Evolutionary conservation across 305 asterid species (phyloP).

Genomic region (Solanum aculeatissimum): DNA sequence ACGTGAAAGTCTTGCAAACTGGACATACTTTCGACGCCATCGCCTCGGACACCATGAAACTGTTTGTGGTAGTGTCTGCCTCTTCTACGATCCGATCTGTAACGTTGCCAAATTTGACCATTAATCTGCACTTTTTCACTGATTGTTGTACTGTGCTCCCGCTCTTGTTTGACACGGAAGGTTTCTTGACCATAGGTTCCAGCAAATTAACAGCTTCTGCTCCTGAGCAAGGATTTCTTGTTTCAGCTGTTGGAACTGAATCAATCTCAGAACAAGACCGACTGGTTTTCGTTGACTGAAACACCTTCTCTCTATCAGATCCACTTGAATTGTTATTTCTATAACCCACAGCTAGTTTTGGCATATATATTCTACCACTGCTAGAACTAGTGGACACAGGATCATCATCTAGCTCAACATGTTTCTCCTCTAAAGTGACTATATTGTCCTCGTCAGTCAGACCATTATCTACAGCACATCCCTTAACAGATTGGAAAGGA

Average conservation of each 20-base stretch:
- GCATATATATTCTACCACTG: constrained; percentile 8
- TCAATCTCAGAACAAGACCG: constrained; percentile 35
- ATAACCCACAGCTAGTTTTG: constrained; percentile 17
- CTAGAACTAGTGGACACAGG: constrained; percentile 1
- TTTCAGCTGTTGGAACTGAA: constrained; percentile 16
- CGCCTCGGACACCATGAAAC: constrained; percentile 38
- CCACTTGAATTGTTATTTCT: constrained; percentile 24
- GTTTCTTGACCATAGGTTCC: constrained; percentile 7
- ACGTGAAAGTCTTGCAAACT: constrained; percentile 85
- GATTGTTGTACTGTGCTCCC: constrained; percentile 19
- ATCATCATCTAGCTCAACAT: constrained; percentile 11
- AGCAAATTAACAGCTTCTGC: constrained; percentile 19
- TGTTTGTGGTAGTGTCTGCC: constrained; percentile 29
- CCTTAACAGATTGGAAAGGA: constrained; percentile 54
- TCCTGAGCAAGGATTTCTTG: constrained; percentile 20
- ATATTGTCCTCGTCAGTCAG: constrained; percentile 5
- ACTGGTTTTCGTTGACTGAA: constrained; percentile 23
- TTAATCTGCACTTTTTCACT: constrained; percentile 51
- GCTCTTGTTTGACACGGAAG: constrained; percentile 17
- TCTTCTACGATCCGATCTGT: constrained; percentile 29
- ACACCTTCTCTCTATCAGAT: constrained; percentile 32
- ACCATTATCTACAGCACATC: constrained; percentile 4
- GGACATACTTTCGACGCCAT: constrained; percentile 96
- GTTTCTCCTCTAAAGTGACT: constrained; percentile 23
- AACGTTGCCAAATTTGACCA: constrained; percentile 31